These are phyloP conservation scores for Penicillium cinerascens DNA, from an alignment of 495 filamentous ascomycete genomes.

Conservation along the genomic window DNA sequence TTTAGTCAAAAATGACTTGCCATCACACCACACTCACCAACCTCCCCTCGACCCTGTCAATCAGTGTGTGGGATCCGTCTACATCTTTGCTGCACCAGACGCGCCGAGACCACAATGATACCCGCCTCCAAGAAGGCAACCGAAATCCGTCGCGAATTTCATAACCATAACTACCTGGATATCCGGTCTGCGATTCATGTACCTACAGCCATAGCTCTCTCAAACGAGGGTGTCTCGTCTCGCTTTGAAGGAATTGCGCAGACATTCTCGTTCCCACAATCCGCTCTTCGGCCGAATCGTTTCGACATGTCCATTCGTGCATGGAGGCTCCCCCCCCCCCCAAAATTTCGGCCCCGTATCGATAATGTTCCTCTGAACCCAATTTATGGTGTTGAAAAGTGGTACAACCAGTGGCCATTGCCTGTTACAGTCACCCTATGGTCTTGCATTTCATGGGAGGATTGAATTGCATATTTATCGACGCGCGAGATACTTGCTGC, in stretches of 20 bases:
- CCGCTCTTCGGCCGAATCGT: too few species aligned
- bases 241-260: background rate
- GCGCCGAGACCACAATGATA: background rate
- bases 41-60: background rate
- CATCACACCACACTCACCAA: background rate
- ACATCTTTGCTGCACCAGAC: background rate
- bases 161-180: background rate
- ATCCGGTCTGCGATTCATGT: background rate
- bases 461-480: too few species aligned
- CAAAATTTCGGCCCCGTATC: too few species aligned
- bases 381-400: too few species aligned
- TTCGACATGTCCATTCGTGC: too few species aligned
- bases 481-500: too few species aligned
- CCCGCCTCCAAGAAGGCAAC: background rate
- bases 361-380: too few species aligned
- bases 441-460: too few species aligned
- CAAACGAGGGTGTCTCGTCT: background rate
- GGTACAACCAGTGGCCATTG: too few species aligned
- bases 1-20: background rate
- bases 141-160: background rate
- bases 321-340: too few species aligned
- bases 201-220: background rate
- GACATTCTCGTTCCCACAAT: background rate
- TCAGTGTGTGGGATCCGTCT: background rate
- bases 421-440: too few species aligned